These are phyloP conservation scores for Neofusicoccum ribis DNA, from an alignment of 2,329 filamentous ascomycete species.

Conservation along the genomic window DNA sequence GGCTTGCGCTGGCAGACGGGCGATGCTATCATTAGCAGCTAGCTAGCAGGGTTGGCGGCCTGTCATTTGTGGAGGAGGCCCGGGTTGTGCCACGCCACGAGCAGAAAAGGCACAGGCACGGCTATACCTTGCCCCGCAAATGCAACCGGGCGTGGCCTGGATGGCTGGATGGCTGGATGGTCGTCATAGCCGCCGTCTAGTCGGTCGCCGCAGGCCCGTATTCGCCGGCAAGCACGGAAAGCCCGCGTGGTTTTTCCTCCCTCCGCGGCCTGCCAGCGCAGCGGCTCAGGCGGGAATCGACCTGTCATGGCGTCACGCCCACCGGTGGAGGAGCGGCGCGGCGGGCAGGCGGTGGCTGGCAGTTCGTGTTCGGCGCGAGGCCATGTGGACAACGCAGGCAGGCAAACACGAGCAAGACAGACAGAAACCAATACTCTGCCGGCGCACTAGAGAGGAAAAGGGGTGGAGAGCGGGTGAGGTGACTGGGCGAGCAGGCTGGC, in stretches of 20 bases:
- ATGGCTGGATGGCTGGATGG: not conserved
- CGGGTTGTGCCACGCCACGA: not conserved
- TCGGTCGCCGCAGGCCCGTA: not conserved
- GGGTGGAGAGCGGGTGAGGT: not conserved
- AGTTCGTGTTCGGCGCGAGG: not conserved
- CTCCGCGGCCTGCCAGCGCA: not conserved
- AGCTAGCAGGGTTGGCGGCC: not conserved
- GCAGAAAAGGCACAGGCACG: not conserved
- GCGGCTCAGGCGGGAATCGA: not conserved
- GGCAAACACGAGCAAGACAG: not conserved
- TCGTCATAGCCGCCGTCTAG: not conserved
- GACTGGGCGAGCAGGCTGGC: not conserved
- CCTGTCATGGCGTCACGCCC: not conserved
- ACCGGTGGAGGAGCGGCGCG: too few relatives aligned
- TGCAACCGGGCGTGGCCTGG: not conserved
- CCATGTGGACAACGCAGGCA: not conserved
- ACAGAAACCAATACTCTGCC: not conserved
- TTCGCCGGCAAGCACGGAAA: not conserved
- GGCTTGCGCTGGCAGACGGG: not conserved
- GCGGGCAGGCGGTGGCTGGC: not conserved
- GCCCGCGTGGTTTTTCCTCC: not conserved
- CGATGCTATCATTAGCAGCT: not conserved
- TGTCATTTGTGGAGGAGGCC: conserved; percentile 7
- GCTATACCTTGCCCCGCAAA: not conserved
- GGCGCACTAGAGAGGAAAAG: not conserved